Base-by-base conservation (phyloP, 352 stramenopile species). In the Globisporangium polare region DNA sequence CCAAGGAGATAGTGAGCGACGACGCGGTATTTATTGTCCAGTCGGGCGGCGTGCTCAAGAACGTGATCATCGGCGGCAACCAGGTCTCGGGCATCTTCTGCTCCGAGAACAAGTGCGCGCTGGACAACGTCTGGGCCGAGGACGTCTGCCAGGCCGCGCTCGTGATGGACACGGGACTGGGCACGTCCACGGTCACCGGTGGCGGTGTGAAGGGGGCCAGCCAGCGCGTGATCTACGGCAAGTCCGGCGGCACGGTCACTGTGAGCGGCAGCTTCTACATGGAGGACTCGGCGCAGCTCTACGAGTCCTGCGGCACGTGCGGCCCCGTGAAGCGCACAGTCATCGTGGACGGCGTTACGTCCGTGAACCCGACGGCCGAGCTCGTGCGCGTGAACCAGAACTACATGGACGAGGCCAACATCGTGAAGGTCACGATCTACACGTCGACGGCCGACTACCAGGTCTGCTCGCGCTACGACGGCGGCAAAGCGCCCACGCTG, bases 371-470 rank as follows among this genome's bases (percentile, higher is more conserved):
- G 31, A 77, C 68, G 1, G 66, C 72, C 0, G 74, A 83, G 42
- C 71, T 90, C 17, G 80, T 90, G 52, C 74, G 78, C 27, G 70
- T 90, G 63, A 90, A 90, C 53, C 65, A 75, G 31, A 90, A 90
- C 65, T 90, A 90, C 72, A 83, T 87, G 39, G 80, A 90, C 61
- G 60, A 74, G 53, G 80, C 75, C 18, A 75, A 65, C 0, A 77
- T 88, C 41, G 72, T 69, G 17, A 83, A 74, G 52, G 66, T 73
- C 15, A 80, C 66, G 41, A 74, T 86, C 43, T 58, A 65, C 5
- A 76, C 73, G 2, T 31, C 66, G 22, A 68, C 42, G 3, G 58
- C 31, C 20, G 39, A 43, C 13, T 73, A 73, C 58, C 53, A 68
- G 8, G 46, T 74, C 12, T 77, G 69, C 41, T 58, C 60, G 9